Percentiles rank a stretch among this genome's conserved stretches.
These are phyloP conservation scores for Colletotrichum gigasporum DNA, from an alignment of 2,329 filamentous ascomycete species.

Conservation along the genomic window DNA sequence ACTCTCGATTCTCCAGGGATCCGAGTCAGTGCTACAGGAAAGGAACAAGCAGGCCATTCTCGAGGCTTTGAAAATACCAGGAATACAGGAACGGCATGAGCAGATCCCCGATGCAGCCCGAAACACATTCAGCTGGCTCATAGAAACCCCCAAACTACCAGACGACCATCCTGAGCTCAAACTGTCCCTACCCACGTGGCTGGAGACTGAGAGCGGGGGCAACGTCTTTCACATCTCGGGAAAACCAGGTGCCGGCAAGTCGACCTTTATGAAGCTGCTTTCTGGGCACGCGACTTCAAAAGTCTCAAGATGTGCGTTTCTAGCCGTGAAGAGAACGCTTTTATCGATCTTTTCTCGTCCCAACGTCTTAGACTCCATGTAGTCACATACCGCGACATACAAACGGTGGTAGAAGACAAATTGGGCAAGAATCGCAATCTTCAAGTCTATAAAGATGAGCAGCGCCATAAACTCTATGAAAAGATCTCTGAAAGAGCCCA, in stretches of 20 bases:
- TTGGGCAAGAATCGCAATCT: too few species aligned
- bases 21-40: background rate
- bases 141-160: background rate
- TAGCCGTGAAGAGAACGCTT: too few species aligned
- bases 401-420: too few species aligned
- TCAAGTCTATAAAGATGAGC: too few species aligned
- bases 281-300: too few species aligned
- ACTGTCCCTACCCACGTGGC: slow-evolving; percentile 36
- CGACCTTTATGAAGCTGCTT: slow-evolving; percentile 51
- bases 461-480: too few species aligned
- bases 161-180: background rate
- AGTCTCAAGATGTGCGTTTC: too few species aligned
- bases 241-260: slow-evolving; percentile 53
- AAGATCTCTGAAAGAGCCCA: too few species aligned
- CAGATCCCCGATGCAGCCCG: background rate
- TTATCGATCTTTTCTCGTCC: too few species aligned
- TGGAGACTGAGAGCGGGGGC: slow-evolving; percentile 33
- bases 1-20: background rate
- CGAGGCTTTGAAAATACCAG: background rate
- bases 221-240: slow-evolving; percentile 46
- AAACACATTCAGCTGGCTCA: background rate
- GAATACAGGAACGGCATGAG: background rate
- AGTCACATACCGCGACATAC: too few species aligned
- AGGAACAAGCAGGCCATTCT: background rate
- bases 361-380: too few species aligned